Evolutionary conservation across 306 rosid genomes (phyloP).

Genomic region (Castanea crenata): DNA sequence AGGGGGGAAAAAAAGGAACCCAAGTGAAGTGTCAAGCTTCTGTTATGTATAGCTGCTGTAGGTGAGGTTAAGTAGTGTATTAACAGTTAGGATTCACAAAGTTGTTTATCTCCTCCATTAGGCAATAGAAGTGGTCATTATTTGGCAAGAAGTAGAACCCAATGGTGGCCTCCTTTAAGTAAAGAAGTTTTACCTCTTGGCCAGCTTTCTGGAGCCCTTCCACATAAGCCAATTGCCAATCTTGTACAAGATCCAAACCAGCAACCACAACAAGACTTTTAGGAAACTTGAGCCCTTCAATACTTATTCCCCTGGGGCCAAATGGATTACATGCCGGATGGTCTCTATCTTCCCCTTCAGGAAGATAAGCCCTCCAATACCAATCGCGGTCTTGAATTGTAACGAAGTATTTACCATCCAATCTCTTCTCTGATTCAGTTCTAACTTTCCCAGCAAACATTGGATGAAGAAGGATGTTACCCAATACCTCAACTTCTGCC

Average conservation of each 20-base stretch:
- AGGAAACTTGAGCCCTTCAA: constrained; percentile 60
- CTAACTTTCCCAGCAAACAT: constrained; percentile 73
- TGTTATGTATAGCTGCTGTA: constrained; percentile 57
- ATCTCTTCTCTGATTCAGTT: constrained; percentile 55
- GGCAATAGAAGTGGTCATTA: constrained; percentile 65
- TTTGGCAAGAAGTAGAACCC: constrained; percentile 97
- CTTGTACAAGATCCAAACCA: constrained; percentile 87
- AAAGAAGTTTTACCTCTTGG: constrained; percentile 64
- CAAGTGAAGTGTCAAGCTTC: constrained; percentile 55
- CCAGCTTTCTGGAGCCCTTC: constrained; percentile 59
- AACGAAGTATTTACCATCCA: constrained; percentile 87
- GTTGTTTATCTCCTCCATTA: constrained; percentile 69
- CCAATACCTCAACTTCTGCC: constrained; percentile 66
- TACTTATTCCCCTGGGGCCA: constrained; percentile 61
- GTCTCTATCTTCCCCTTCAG: constrained; percentile 83
- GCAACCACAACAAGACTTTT: constrained; percentile 86
- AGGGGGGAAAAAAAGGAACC: constrained; percentile 28
- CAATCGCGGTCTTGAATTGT: constrained; percentile 80
- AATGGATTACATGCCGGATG: constrained; percentile 81
- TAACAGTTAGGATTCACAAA: constrained; percentile 62
- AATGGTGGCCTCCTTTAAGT: constrained; percentile 71
- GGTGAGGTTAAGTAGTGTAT: constrained; percentile 58
- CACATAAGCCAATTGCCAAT: constrained; percentile 83
- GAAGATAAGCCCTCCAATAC: constrained; percentile 93
- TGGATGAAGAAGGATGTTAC: constrained; percentile 86